Base-by-base conservation (phyloP, 2,329 filamentous ascomycete species). In the Talaromyces pinophilus region DNA sequence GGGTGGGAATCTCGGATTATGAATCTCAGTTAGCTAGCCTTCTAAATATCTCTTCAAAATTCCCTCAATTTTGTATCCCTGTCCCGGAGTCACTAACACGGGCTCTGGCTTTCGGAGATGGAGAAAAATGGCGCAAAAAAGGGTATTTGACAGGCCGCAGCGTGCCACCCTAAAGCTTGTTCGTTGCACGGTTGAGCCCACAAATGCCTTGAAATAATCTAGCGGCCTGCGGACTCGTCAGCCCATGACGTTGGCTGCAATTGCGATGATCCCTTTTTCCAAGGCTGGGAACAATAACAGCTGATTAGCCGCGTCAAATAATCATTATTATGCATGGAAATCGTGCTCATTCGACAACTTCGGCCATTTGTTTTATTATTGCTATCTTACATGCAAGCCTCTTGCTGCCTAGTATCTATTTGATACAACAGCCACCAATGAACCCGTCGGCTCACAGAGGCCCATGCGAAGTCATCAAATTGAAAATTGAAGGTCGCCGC, bases 151-250 rank as follows among this genome's bases (percentile, higher is more conserved):
- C 54, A 57, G 54, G 54, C 54, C 25, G 54, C 17, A 38, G 54
- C 33, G 33, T 35, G 54, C n/a, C 54, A 22, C 33, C 33, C 54
- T 57, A 38, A 40, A 57, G 54, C 54, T 57, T 57, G 33, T 57
- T 40, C 17, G 54, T 57, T 2, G 33, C 33, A 57, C 54, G 19
- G n/a, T 22, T 40, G 33, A 40, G 42, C 22, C 46, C 46, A 44
- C 33, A 28, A 62, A 42, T n/a, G 60, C n/a, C 46, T 48, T 42
- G 46, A 42, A 54, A 42, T n/a, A 17, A 40, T 30, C n/a, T 62
- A 52, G 60, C 35, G 19, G 33, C 46, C 46, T n/a, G 8, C 15
- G 35, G 48, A 62, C 52, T 62, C 46, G 60, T 62, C 46, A 54
- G 46, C 46, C n/a, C 25, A 62, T 62, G 60, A 62, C 60, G 60